These are phyloP conservation scores for Penicillium palitans DNA, from an alignment of 2,329 filamentous ascomycete genomes.

Conservation along the genomic window DNA sequence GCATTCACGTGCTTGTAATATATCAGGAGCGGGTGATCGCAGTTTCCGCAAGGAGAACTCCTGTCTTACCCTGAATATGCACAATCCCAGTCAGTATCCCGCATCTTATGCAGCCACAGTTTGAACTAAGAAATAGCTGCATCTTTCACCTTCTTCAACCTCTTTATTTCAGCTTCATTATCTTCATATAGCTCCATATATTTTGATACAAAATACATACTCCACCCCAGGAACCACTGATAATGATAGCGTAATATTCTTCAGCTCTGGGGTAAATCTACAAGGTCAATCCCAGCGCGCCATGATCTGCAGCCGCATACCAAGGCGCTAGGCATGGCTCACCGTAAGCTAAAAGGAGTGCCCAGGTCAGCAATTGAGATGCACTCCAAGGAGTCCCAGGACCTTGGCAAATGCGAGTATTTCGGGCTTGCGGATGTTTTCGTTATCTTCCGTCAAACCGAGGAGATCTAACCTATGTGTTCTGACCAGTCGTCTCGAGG, in stretches of 20 bases:
- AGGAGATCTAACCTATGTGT: background rate
- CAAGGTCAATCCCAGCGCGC: no score
- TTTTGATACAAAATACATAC: background rate
- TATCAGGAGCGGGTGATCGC: background rate
- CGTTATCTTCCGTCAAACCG: background rate
- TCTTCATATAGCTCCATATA: no score
- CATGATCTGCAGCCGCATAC: background rate
- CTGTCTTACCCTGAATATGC: background rate
- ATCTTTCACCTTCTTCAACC: background rate
- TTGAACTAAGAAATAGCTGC: background rate
- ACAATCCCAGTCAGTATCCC: background rate
- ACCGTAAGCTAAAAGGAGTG: background rate
- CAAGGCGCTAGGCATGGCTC: background rate
- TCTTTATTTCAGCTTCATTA: background rate
- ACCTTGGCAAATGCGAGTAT: background rate
- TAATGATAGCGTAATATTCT: background rate
- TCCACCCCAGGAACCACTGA: no score
- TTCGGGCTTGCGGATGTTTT: background rate
- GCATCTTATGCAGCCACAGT: background rate
- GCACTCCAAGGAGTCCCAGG: background rate
- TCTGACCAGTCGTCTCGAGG: background rate
- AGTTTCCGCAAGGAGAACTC: background rate
- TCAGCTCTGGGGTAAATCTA: background rate
- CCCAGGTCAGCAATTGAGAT: background rate
- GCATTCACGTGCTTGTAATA: background rate